Evolutionary conservation across 2,329 filamentous ascomycete genomes (phyloP), one percentile per base, ranked within the genome.

Genomic region (Neonectria coccinea): DNA sequence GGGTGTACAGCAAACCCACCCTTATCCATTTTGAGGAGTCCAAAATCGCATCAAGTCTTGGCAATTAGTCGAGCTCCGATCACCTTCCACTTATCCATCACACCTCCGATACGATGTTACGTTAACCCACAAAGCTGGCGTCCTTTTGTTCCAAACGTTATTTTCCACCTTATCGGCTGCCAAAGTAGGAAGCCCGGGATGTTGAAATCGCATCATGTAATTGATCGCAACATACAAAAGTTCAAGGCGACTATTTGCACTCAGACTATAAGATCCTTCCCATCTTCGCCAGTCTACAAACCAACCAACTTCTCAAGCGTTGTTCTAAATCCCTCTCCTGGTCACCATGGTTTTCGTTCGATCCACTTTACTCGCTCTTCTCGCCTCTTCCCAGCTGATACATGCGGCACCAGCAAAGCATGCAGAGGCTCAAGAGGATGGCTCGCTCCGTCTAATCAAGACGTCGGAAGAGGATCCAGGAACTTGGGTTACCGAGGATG

Each of bases 401-500:
- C 8, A 11, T 3, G 18, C 39, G n/a, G 39, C 39, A 1, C 39
- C 39, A n/a, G n/a, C 39, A 20, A 20, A 20, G n/a, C n/a, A 18
- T 10, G 39, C 39, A 42, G 39, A 18, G 10, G 39, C 39, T 11
- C n/a, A 42, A 42, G 4, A 1, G 1, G 5, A 42, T 3, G 4
- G 8, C n/a, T 42, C 7, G 39, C 39, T 42, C 9, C 29, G 29
- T 36, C 29, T 51, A 5, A 51, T 51, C n/a, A 51, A 51, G 29
- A 51, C 48, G 18, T 51, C 48, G 5, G 48, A 51, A 11, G 48
- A 51, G 11, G 48, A 51, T 9, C 48, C 48, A 20, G 48, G 48
- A 10, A 31, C n/a, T 7, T 51, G 48, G 48, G n/a, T 51, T 7
- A 51, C 48, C 2, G 22, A 51, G 11, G 48, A 36, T 1, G 14